These are phyloP conservation scores for Straminergon stramineum DNA, from an alignment of 225 moss, liverwort and hornwort genomes.

Conservation along the genomic window DNA sequence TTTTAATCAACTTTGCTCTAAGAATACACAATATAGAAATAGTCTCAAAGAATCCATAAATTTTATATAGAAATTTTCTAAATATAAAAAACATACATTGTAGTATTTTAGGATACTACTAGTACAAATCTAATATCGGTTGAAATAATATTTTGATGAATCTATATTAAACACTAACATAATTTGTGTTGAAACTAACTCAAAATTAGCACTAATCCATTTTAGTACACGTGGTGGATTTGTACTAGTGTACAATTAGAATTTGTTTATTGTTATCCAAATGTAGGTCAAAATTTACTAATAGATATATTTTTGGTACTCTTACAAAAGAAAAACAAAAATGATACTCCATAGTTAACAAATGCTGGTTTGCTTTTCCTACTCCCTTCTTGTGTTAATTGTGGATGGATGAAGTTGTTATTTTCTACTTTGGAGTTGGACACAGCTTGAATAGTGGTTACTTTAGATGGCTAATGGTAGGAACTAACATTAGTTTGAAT, in stretches of 20 bases:
- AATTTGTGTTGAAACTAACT: background rate
- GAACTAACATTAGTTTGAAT: too few relatives aligned
- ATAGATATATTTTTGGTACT: background rate
- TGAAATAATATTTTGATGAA: background rate
- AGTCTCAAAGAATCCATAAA: background rate
- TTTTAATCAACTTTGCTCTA: background rate
- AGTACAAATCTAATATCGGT: background rate
- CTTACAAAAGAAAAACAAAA: background rate
- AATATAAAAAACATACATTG: background rate
- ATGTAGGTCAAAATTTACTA: background rate
- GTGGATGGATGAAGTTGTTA: background rate
- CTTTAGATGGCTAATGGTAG: too few relatives aligned
- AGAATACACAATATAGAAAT: background rate
- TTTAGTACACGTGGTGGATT: accelerated
- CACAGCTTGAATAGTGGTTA: too few relatives aligned
- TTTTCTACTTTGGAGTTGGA: too few relatives aligned
- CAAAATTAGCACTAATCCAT: background rate
- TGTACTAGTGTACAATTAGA: accelerated
- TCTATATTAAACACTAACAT: background rate
- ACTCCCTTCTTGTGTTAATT: background rate
- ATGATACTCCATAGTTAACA: background rate
- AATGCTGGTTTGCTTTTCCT: background rate
- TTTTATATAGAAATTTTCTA: background rate
- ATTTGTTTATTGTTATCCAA: background rate
- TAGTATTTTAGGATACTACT: background rate